Evolutionary conservation across 257 asterid species (phyloP), one percentile per base, ranked within the genome.

Genomic region (Eustoma russellianum): DNA sequence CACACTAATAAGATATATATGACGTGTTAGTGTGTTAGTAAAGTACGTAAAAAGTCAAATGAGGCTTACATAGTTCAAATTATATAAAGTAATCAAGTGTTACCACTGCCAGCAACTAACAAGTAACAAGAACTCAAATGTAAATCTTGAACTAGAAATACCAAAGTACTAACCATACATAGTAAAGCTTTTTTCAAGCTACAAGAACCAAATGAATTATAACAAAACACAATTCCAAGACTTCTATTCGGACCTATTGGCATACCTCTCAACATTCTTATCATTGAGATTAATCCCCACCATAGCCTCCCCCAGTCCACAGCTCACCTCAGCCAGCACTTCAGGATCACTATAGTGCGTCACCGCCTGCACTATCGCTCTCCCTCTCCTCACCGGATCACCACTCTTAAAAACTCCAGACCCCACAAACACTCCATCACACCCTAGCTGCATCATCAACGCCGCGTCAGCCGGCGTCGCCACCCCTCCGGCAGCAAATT

Each of bases 401-500:
- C 95, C 95, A 49, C 95, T 85, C 85, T 85, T 85, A 75, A 85
- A 85, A 41, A 85, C 83, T 0, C 95, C 95, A 0, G 95, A 85
- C 2, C 95, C 95, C 1, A 85, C 95, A 50, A 85, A 82, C 46
- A 85, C 95, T 13, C 95, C 95, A 60, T 85, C 95, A 66, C 95
- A 85, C 5, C 93, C 93, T 41, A 82, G 74, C 74, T 85, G 95
- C 95, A 85, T 85, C 95, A 85, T 85, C 46, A 85, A 74, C 30
- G 93, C 93, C 1, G 95, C 95, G 49, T 82, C 93, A 0, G 93
- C 95, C 1, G 95, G 95, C 5, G 95, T 85, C 13, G 95, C 95
- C 34, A 85, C 95, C 7, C 95, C 95, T 0, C 95, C 95, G n/a
- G 95, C 95, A 19, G 95, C 95, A 66, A 85, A 85, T 38, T 85